Percentiles rank a stretch among this genome's conserved stretches.
Evolutionary conservation across 2,329 filamentous ascomycete genomes (phyloP).

Genomic region (Cladorrhinum sp.): DNA sequence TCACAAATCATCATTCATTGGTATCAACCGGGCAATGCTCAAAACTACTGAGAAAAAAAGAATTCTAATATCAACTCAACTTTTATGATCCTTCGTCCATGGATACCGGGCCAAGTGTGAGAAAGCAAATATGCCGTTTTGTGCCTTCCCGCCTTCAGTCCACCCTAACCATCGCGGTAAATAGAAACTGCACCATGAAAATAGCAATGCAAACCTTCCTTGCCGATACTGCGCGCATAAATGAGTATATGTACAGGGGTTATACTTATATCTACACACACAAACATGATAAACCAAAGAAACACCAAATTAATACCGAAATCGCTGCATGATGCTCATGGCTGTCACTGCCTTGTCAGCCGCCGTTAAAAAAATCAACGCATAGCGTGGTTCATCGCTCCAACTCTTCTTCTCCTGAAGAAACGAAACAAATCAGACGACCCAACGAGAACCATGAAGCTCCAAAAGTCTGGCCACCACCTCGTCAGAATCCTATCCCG

Average conservation of each 20-base stretch:
- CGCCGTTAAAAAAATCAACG: no score
- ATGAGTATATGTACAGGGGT: neutral
- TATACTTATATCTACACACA: neutral
- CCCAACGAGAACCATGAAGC: neutral
- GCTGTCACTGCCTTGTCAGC: neutral
- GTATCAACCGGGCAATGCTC: no score
- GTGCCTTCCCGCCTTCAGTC: neutral
- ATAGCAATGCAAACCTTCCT: neutral
- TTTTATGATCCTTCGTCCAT: no score
- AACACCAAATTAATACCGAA: neutral
- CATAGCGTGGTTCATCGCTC: no score
- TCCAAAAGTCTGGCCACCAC: neutral
- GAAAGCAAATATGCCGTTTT: no score
- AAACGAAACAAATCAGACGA: neutral
- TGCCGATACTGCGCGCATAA: neutral
- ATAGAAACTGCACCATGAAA: no score
- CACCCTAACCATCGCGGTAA: neutral
- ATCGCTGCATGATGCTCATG: no score
- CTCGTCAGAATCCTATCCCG: constrained; percentile 5
- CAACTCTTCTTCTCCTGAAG: no score
- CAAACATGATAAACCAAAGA: neutral
- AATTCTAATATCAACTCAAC: no score
- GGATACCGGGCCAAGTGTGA: no score
- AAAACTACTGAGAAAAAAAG: no score
- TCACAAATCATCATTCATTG: no score